These are phyloP conservation scores for Colletotrichum paranaense DNA, from an alignment of 2,329 filamentous ascomycete genomes.

Conservation along the genomic window DNA sequence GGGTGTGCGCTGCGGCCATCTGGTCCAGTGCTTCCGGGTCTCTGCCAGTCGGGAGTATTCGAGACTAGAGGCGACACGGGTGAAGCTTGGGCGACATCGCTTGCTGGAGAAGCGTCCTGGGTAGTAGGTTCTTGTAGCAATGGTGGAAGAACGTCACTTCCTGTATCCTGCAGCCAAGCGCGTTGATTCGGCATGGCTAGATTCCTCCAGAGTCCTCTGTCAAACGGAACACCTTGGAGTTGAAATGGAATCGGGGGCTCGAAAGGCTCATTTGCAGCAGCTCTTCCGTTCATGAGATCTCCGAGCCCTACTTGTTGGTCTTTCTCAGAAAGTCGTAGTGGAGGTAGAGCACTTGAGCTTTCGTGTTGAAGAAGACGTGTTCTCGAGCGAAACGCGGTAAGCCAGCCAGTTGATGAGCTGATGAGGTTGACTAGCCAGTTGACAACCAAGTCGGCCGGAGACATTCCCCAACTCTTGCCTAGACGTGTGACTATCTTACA, in stretches of 20 bases:
- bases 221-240: not conserved
- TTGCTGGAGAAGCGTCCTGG: not conserved
- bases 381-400: slow-evolving; percentile 7
- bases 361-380: not conserved
- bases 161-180: not conserved
- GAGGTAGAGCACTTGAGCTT: not conserved
- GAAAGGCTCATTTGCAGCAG: not conserved
- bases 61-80: not conserved
- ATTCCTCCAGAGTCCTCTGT: not conserved
- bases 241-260: not conserved
- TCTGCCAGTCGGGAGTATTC: not conserved
- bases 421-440: slow-evolving; percentile 30
- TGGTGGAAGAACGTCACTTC: no score
- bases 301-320: not conserved
- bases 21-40: not conserved
- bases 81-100: not conserved
- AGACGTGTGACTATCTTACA: slow-evolving; percentile 31
- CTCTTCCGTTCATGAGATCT: not conserved
- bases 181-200: not conserved
- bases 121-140: not conserved
- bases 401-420: slow-evolving; percentile 24
- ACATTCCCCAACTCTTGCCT: slow-evolving; percentile 22
- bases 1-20: not conserved
- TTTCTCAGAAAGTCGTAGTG: not conserved
- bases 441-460: slow-evolving; percentile 22